Evolutionary conservation across 345 rosid species (phyloP).

Genomic region (Rhodomyrtus tomentosa): DNA sequence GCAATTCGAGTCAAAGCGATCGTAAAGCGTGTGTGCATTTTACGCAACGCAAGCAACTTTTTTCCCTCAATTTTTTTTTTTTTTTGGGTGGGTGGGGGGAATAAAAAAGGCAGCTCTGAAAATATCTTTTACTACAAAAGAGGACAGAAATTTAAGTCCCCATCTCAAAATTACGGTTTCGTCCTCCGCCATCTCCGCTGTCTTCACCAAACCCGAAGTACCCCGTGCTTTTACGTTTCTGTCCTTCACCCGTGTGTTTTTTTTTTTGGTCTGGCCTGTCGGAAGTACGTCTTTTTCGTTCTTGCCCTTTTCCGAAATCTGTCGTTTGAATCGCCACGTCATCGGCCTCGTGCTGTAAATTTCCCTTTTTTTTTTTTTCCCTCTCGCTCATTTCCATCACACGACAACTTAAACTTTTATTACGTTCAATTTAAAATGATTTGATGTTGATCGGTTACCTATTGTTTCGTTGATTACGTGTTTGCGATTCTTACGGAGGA

Average conservation of each 20-base stretch:
- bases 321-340: background rate
- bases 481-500: background rate
- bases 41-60: background rate
- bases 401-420: background rate
- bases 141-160: background rate
- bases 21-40: background rate
- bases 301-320: background rate
- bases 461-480: background rate
- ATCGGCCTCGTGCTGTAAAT: background rate
- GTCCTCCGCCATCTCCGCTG: background rate
- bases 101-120: background rate
- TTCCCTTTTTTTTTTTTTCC: background rate
- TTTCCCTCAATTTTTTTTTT: background rate
- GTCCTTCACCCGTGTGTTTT: background rate
- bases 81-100: background rate
- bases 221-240: background rate
- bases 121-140: background rate
- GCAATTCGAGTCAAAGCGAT: background rate
- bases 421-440: background rate
- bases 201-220: background rate
- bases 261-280: background rate
- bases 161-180: background rate
- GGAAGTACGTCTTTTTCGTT: background rate
- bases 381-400: background rate
- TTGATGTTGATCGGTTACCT: background rate